These are phyloP conservation scores for Skeletonema grethae DNA, from an alignment of 108 stramenopile genomes.

Conservation along the genomic window DNA sequence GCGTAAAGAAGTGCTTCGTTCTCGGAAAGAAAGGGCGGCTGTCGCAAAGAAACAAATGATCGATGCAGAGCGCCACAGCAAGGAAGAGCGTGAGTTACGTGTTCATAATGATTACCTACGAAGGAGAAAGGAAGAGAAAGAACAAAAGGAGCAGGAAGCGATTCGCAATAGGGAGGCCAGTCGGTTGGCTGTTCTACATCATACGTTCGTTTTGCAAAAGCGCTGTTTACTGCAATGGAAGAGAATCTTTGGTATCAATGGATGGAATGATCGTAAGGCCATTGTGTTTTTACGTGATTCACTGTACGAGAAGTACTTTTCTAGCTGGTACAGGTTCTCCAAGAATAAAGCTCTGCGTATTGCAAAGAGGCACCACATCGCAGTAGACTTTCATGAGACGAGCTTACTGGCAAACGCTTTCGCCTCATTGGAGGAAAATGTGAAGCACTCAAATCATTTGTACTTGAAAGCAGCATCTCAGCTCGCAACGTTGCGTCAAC, in stretches of 20 bases:
- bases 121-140: slow-evolving; percentile 18
- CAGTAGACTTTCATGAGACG: slow-evolving; percentile 32
- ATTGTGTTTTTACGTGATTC: slow-evolving; percentile 16
- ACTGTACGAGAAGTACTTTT: slow-evolving; percentile 21
- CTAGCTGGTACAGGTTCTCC: slow-evolving; percentile 18
- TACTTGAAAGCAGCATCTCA: not conserved
- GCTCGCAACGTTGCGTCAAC: not conserved
- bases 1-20: slow-evolving; percentile 15
- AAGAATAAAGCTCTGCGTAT: slow-evolving; percentile 5
- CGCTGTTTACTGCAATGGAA: slow-evolving; percentile 27
- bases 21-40: slow-evolving; percentile 11
- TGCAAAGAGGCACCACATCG: slow-evolving; percentile 22
- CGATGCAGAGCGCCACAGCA: slow-evolving; percentile 4
- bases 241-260: slow-evolving; percentile 18
- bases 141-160: slow-evolving; percentile 19
- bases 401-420: slow-evolving; percentile 32
- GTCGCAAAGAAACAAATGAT: slow-evolving; percentile 12
- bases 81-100: slow-evolving; percentile 18
- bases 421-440: slow-evolving; percentile 28
- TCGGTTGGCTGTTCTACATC: slow-evolving; percentile 33
- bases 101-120: slow-evolving; percentile 9
- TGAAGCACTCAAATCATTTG: slow-evolving; percentile 7
- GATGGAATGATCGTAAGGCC: slow-evolving; percentile 33
- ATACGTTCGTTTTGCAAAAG: slow-evolving; percentile 20
- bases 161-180: slow-evolving; percentile 17